A percentile compares a stretch with the other conserved stretches of the same genome.
These are phyloP conservation scores for Cryphonectria japonica DNA, from an alignment of 2,329 filamentous ascomycete genomes.

Conservation along the genomic window DNA sequence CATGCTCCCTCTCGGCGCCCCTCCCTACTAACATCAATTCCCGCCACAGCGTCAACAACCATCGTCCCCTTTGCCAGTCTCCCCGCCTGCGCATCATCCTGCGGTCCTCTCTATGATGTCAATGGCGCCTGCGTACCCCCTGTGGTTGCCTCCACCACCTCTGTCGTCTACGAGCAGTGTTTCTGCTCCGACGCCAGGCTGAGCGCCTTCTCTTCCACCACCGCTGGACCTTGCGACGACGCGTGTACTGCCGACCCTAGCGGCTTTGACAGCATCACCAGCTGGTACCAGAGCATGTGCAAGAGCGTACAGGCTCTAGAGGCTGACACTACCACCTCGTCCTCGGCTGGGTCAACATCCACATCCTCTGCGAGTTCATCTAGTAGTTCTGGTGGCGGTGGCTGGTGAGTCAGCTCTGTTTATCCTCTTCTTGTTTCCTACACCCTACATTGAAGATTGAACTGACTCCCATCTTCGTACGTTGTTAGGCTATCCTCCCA, in stretches of 20 bases:
- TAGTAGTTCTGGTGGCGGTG: constrained; percentile 36
- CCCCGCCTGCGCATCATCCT: constrained; percentile 64
- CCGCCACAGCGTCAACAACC: constrained; percentile 49
- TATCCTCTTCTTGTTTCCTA: constrained; percentile 19
- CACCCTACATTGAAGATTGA: neutral
- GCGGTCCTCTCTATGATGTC: constrained; percentile 67
- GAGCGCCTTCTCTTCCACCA: constrained; percentile 58
- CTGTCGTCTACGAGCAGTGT: constrained; percentile 65
- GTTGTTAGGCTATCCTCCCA: constrained; percentile 66
- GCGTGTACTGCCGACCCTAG: constrained; percentile 55
- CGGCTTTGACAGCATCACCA: constrained; percentile 62
- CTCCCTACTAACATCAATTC: neutral
- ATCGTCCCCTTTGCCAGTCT: constrained; percentile 62
- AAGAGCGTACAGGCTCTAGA: constrained; percentile 45
- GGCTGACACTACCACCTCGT: constrained; percentile 34
- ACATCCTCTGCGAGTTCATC: constrained; percentile 34
- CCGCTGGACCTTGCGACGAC: constrained; percentile 64
- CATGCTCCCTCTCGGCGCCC: neutral
- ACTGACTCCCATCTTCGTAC: neutral
- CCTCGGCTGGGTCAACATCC: constrained; percentile 36
- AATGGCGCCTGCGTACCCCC: constrained; percentile 72
- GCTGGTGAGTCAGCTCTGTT: constrained; percentile 48
- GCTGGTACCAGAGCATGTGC: constrained; percentile 75
- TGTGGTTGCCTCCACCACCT: constrained; percentile 50
- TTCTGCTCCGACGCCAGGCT: constrained; percentile 72